These are phyloP conservation scores for Candida golubevii DNA, from an alignment of 805 yeast species.

Conservation along the genomic window DNA sequence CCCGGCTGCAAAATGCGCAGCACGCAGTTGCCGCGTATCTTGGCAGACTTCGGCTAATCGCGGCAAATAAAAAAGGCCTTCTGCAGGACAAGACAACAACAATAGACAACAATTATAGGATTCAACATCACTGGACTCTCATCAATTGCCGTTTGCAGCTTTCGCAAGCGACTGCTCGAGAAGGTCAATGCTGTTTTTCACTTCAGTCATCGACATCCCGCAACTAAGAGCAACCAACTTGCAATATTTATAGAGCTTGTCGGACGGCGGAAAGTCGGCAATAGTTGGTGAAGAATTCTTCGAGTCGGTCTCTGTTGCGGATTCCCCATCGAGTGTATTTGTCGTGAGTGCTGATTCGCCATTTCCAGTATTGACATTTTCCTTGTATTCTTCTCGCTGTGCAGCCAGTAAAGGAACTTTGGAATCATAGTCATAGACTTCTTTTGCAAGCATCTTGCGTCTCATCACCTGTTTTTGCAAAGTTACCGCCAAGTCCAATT, in stretches of 20 bases:
- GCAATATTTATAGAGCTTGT: slow-evolving; percentile 37
- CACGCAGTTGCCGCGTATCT: not conserved
- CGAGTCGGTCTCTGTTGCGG: not conserved
- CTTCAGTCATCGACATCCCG: slow-evolving; percentile 39
- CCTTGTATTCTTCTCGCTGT: slow-evolving; percentile 18
- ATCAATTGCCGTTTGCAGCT: slow-evolving; percentile 10
- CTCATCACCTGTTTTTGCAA: slow-evolving; percentile 26
- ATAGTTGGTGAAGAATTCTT: not conserved
- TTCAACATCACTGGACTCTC: not conserved
- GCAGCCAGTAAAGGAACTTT: slow-evolving; percentile 18
- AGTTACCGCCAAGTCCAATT: slow-evolving; percentile 21
- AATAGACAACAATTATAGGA: not conserved
- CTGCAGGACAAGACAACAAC: not conserved
- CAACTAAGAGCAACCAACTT: slow-evolving; percentile 39
- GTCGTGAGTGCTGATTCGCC: not conserved
- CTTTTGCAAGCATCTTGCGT: slow-evolving; percentile 16
- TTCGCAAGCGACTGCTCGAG: slow-evolving; percentile 37
- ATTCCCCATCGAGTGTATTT: not conserved
- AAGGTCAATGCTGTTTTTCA: slow-evolving; percentile 38
- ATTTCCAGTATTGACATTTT: slow-evolving; percentile 8
- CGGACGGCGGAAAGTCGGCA: slow-evolving; percentile 24
- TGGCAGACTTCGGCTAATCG: slow-evolving; percentile 12
- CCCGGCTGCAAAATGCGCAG: slow-evolving; percentile 13
- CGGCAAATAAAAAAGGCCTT: slow-evolving; percentile 3
- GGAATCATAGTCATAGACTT: slow-evolving; percentile 19